These are phyloP conservation scores for Coemansia sp. DNA, from an alignment of 192 early-diverging fungal species.

Conservation along the genomic window DNA sequence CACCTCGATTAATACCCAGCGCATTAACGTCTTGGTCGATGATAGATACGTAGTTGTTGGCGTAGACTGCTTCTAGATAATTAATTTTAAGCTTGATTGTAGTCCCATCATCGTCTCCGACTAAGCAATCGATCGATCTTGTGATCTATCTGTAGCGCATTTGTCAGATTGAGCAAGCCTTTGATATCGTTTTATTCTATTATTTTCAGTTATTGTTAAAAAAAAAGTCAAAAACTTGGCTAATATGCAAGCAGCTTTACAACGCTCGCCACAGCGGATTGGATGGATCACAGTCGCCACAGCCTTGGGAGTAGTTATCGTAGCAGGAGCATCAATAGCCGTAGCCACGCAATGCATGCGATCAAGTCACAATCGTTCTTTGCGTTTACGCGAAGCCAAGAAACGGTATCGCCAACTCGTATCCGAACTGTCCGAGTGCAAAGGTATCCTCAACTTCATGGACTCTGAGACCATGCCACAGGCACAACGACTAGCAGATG, in stretches of 20 bases:
- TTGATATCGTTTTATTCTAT: background rate
- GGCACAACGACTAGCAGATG: slow-evolving; percentile 19
- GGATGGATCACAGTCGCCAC: slow-evolving; percentile 17
- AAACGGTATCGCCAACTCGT: slow-evolving; percentile 32
- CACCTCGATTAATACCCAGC: slow-evolving; percentile 24
- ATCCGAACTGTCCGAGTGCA: slow-evolving; percentile 42
- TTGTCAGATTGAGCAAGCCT: background rate
- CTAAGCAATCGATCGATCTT: background rate
- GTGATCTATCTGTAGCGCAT: background rate
- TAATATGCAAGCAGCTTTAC: background rate
- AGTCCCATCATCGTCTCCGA: slow-evolving; percentile 7
- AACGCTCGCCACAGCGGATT: background rate
- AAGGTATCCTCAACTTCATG: slow-evolving; percentile 33
- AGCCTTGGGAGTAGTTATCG: slow-evolving; percentile 16
- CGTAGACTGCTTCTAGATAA: slow-evolving; percentile 35
- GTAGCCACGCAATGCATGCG: slow-evolving; percentile 25
- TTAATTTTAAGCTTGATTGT: background rate
- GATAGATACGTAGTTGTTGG: slow-evolving; percentile 27
- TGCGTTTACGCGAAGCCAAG: slow-evolving; percentile 34
- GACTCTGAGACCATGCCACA: slow-evolving; percentile 25
- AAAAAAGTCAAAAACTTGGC: background rate
- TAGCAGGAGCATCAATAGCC: slow-evolving; percentile 27
- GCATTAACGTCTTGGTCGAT: slow-evolving; percentile 43
- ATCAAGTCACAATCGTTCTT: slow-evolving; percentile 26
- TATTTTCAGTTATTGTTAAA: background rate